Evolutionary conservation across 2,329 filamentous ascomycete species (phyloP), one percentile per base, ranked within the genome.

Genomic region (Leptodontidium sp.): DNA sequence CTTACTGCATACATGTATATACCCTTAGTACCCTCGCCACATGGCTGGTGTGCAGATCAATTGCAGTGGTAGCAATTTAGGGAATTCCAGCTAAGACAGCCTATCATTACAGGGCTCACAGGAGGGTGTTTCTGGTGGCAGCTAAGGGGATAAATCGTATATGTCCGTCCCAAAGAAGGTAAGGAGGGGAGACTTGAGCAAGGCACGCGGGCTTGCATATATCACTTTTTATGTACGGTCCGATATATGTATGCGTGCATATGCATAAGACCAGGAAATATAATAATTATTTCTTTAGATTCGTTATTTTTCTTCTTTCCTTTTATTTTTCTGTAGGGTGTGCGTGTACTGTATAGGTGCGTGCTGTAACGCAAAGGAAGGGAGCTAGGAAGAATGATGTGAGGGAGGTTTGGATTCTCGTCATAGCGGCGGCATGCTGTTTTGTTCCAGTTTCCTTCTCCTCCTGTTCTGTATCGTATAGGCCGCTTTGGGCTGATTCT

Each of bases 401-500:
- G n/a, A n/a, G 21, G 21, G 21, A 21, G 21, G 21, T 21, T 21
- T 21, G 21, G 21, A 21, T 21, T 21, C 59, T 62, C 40, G 59
- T 62, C 47, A 49, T 32, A 49, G 43, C 59, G n/a, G 32, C 43
- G 17, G 43, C 45, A n/a, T 26, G 24, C 24, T 9, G 9, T 12
- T 38, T 38, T 40, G 21, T 26, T 45, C 32, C 38, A 26, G 26
- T 38, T n/a, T 57, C 9, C 24, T 40, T 38, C 26, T 11, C 50
- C n/a, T 24, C n/a, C 43, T 9, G 32, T 38, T 24, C 61, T 9
- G 32, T 12, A 32, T 32, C 29, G 29, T 32, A 32, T 32, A 6
- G 32, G 47, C 49, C 43, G 59, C 59, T 35, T 52, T 49, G n/a
- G 59, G 47, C 43, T 8, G 40, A 49, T 40, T 64, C 49, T 49